Conservation (phyloP, 78 protist species). For the Pigoraptor vietnamica region DNA sequence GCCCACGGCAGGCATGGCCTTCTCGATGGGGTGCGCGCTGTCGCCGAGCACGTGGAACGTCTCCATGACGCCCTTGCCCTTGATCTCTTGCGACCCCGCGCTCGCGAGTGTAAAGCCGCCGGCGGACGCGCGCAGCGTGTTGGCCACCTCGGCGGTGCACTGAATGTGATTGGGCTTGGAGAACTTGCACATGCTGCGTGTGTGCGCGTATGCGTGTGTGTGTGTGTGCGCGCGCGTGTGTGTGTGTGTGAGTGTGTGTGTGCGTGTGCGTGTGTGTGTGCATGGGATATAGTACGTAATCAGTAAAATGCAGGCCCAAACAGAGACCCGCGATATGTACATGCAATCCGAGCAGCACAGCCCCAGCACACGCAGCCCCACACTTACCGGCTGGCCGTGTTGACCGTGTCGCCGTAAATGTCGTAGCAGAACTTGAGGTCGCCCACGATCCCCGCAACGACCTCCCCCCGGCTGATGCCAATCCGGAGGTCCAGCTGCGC, state of each 20-base stretch:
- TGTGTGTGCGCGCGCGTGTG: too few relatives aligned
- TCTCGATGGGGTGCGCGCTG: background rate
- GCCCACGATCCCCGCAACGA: conserved; percentile 75
- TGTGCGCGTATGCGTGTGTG: too few relatives aligned
- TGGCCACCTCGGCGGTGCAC: background rate
- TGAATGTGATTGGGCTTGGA: background rate
- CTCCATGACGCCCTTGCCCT: background rate
- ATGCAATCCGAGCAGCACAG: too few relatives aligned
- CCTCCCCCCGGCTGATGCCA: conserved; percentile 68
- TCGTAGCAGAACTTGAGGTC: conserved; percentile 52
- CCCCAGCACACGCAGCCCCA: too few relatives aligned
- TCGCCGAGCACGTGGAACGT: background rate
- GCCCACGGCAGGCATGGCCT: background rate
- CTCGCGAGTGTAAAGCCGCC: background rate
- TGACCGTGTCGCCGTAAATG: conserved; percentile 80
- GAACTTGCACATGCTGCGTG: background rate
- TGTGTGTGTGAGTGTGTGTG: too few relatives aligned
- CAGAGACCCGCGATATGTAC: too few relatives aligned
- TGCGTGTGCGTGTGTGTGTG: too few relatives aligned
- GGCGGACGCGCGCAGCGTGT: background rate
- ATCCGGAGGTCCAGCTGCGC: conserved; percentile 20
- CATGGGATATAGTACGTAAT: too few relatives aligned
- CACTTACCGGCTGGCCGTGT: conserved; percentile 61
- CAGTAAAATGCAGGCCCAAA: too few relatives aligned
- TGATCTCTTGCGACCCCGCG: background rate